Base-by-base conservation (phyloP, 345 rosid genomes). In the Fremontodendron californicum region DNA sequence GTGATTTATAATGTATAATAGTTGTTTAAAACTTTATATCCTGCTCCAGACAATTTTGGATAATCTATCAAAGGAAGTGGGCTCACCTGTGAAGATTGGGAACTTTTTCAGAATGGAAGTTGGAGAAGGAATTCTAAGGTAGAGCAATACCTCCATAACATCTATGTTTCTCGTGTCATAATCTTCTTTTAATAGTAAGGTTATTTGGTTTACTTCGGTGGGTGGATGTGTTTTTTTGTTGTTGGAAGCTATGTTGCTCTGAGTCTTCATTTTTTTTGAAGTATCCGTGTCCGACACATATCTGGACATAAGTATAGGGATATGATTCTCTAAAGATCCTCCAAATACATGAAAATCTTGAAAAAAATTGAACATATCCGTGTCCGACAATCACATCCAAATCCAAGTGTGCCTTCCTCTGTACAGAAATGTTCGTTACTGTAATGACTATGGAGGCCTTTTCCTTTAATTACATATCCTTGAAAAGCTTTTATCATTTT, bases 111-210 rank as follows among this genome's bases (percentile, higher is more conserved):
- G 99, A 87, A 91, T 96, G 82, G 97, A 96, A 82, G 97, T 93
- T 76, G 99, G 99, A 73, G 99, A 96, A 87, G 98, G 98, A 88
- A 84, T 92, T 81, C 86, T 88, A 82, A 92, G 97, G 99, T 96
- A 87, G 66, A 49, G 75, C 49, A 21, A 73, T 60, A 51, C 35
- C 69, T 79, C 31, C 27, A 18, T 10, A 18, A 40, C 18, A 48
- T 16, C 49, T 8, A 15, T 19, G 13, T 57, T 78, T 46, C 9
- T 65, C 73, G 42, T 78, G n/a, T 25, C 12, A 64, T 64, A 19
- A 16, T 33, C 23, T 35, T 64, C 12, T 35, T 35, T 42, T 12
- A 68, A 68, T 25, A 45, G 18, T 25, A 25, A 23, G n/a, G 11
- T 46, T 45, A 2, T 5, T 69, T 31, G 40, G 74, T 13, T 40